Percentiles rank a stretch among this genome's conserved stretches.
Evolutionary conservation across 2,329 filamentous ascomycete species (phyloP).

Genomic region (Verticillium dahliae): DNA sequence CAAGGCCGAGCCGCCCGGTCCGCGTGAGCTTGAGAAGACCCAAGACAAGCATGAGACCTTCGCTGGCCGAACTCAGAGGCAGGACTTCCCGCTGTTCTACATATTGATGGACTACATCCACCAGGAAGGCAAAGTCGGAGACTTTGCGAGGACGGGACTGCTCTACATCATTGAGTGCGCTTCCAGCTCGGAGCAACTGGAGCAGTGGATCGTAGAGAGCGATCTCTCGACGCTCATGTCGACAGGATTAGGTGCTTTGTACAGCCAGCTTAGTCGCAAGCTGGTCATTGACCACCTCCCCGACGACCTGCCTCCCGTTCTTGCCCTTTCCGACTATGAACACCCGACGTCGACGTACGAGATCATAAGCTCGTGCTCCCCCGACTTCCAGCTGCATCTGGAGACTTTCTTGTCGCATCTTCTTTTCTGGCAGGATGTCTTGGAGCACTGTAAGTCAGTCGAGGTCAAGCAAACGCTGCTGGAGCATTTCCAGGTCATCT

Average conservation of each 20-base stretch:
- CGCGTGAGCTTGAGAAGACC: constrained; percentile 19
- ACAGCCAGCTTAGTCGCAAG: constrained; percentile 65
- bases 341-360: constrained; percentile 64
- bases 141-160: constrained; percentile 90
- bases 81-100: constrained; percentile 94
- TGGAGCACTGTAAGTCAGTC: constrained; percentile 87
- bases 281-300: constrained; percentile 70
- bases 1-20: constrained; percentile 41
- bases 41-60: constrained; percentile 68
- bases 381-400: constrained; percentile 77
- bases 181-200: constrained; percentile 71
- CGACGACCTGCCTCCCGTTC: constrained; percentile 71
- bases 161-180: constrained; percentile 95
- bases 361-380: constrained; percentile 66
- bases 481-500: constrained; percentile 95
- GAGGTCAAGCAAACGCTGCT: constrained; percentile 90
- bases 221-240: constrained; percentile 97
- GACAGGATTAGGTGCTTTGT: constrained; percentile 76
- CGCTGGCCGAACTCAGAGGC: constrained; percentile 76
- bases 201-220: constrained; percentile 96
- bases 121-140: constrained; percentile 86
- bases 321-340: constrained; percentile 84
- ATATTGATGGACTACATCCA: constrained; percentile 95
- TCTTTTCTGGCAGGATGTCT: constrained; percentile 95
- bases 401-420: constrained; percentile 92